phyloP scores from a whole-genome alignment of 1,284 basidiomycete species.

The Hymenochaete sp. region DNA sequence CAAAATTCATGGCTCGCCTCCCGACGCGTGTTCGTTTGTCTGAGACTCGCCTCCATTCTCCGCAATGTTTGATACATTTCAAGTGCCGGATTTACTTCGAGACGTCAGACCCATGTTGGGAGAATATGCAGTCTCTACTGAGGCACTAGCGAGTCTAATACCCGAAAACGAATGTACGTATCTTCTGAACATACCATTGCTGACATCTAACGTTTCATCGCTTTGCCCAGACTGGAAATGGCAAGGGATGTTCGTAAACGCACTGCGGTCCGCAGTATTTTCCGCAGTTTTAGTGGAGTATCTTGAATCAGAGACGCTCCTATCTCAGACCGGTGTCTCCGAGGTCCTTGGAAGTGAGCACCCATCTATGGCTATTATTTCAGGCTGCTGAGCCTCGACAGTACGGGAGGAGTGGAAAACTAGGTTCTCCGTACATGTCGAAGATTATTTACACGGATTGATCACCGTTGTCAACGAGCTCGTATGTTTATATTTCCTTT shows the following conservation, averaged over 20 bases:
- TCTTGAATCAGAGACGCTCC: slow-evolving; percentile 49
- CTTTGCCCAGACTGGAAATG: slow-evolving; percentile 54
- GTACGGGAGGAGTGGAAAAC: slow-evolving; percentile 67
- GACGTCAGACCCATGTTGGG: slow-evolving; percentile 45
- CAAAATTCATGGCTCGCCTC: slow-evolving; percentile 68
- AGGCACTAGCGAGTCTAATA: slow-evolving; percentile 43
- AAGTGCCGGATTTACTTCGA: slow-evolving; percentile 55
- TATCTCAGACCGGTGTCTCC: slow-evolving; percentile 46
- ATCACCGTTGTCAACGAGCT: slow-evolving; percentile 78
- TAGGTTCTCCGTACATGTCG: slow-evolving; percentile 55
- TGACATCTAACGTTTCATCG: background rate
- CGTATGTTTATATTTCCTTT: slow-evolving; percentile 33
- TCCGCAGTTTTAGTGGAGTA: slow-evolving; percentile 59
- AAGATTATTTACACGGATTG: slow-evolving; percentile 81
- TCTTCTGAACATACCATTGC: background rate
- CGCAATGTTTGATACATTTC: slow-evolving; percentile 14
- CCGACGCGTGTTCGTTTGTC: slow-evolving; percentile 40
- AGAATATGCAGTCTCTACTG: slow-evolving; percentile 45
- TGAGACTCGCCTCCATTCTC: slow-evolving; percentile 9
- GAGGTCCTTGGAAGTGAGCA: slow-evolving; percentile 59
- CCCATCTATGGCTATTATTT: slow-evolving; percentile 11
- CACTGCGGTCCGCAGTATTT: slow-evolving; percentile 57
- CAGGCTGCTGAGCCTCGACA: slow-evolving; percentile 25
- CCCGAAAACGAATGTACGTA: slow-evolving; percentile 51
- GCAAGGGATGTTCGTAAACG: slow-evolving; percentile 71